Conservation (phyloP, 169 alveolate genomes). For the Ichthyophthirius multifiliis region DNA sequence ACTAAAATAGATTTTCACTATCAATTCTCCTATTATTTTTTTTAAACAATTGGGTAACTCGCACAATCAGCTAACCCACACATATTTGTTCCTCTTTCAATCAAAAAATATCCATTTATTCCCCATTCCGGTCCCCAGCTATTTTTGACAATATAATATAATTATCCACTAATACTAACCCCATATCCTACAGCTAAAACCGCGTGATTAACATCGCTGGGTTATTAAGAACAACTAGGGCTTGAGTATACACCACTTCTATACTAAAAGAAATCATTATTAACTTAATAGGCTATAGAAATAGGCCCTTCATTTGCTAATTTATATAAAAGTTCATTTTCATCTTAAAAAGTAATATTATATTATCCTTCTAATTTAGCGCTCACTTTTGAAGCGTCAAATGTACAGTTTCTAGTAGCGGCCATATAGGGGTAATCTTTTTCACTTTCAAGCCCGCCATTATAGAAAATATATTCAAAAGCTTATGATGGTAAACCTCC, state of each 20-base stretch:
- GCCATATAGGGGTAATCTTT: conserved; percentile 28
- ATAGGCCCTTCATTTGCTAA: conserved; percentile 45
- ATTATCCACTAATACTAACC: conserved; percentile 18
- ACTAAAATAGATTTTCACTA: too few relatives aligned
- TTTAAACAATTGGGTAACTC: conserved; percentile 17
- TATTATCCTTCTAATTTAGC: conserved; percentile 32
- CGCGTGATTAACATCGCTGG: conserved; percentile 55
- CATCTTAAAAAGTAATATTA: conserved; percentile 39
- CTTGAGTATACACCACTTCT: conserved; percentile 43
- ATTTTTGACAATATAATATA: conserved; percentile 54
- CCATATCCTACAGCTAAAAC: conserved; percentile 70
- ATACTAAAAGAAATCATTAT: conserved; percentile 40
- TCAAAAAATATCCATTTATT: conserved; percentile 56
- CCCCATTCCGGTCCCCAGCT: conserved; percentile 71
- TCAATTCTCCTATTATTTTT: too few relatives aligned
- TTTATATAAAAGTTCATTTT: conserved; percentile 19
- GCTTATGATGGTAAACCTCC: conserved; percentile 76
- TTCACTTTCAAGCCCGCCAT: conserved; percentile 37
- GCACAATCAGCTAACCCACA: conserved; percentile 57
- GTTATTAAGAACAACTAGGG: conserved; percentile 5
- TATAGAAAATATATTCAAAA: conserved; percentile 39
- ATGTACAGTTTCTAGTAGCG: background rate
- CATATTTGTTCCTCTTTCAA: conserved; percentile 54
- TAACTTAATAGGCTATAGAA: conserved; percentile 50
- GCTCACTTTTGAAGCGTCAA: background rate